Percentiles rank a stretch among this genome's conserved stretches.
Conservation (phyloP, 225 moss, liverwort and hornwort genomes). For the Pseudoscleropodium purum region DNA sequence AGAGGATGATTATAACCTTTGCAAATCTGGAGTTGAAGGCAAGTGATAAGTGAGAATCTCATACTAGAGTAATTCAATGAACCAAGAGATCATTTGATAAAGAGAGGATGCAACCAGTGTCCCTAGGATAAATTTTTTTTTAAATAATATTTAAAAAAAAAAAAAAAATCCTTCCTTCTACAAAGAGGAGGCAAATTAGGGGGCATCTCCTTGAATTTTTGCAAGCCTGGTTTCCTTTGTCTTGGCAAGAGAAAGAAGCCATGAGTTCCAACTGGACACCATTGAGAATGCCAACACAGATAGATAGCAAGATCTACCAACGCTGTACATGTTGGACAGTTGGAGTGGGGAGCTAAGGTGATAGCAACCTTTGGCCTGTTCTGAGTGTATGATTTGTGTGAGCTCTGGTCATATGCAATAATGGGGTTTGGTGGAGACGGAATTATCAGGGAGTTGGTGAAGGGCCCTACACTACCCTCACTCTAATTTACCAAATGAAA, state of each 20-base stretch:
- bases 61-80: too few species aligned
- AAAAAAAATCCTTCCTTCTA: too few species aligned
- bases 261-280: not conserved
- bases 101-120: too few species aligned
- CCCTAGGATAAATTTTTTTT: too few species aligned
- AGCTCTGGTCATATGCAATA: not conserved
- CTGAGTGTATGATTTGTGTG: not conserved
- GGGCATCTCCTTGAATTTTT: not conserved
- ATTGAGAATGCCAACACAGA: not conserved
- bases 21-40: too few species aligned
- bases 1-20: too few species aligned
- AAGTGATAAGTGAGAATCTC: too few species aligned
- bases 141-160: too few species aligned
- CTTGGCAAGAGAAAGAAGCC: not conserved
- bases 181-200: too few species aligned
- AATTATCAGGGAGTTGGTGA: not conserved
- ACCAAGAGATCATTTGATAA: too few species aligned
- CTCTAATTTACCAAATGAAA: not conserved
- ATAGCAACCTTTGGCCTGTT: not conserved
- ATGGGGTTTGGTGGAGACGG: not conserved
- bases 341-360: not conserved
- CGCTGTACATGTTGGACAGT: not conserved
- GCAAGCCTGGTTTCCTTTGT: not conserved
- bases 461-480: not conserved
- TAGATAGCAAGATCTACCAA: not conserved